These are phyloP conservation scores for Vaccinium macrocarpon DNA, from an alignment of 148 eudicot genomes.

Conservation along the genomic window DNA sequence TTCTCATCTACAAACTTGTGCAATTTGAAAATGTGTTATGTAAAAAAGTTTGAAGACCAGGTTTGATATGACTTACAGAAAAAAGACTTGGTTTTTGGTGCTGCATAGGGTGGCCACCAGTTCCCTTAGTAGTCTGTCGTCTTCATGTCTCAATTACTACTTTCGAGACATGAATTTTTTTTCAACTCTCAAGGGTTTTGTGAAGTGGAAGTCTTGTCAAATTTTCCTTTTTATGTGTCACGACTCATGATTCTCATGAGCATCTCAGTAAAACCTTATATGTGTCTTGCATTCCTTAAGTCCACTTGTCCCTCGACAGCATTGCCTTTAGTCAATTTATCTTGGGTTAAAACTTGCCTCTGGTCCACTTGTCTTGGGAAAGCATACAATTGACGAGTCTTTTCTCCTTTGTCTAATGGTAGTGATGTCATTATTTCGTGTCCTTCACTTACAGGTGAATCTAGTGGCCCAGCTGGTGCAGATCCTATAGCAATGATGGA, in stretches of 20 bases:
- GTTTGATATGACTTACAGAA: not conserved
- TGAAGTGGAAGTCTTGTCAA: not conserved
- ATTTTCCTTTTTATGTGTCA: not conserved
- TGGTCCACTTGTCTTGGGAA: not conserved
- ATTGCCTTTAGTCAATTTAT: conserved; percentile 1
- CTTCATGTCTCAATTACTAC: not conserved
- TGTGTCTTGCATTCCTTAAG: not conserved
- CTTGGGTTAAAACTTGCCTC: not conserved
- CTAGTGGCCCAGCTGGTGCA: conserved; percentile 45
- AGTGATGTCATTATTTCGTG: not conserved
- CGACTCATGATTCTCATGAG: not conserved
- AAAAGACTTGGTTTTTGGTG: conserved; percentile 7
- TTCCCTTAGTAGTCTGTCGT: not conserved
- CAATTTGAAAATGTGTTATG: not conserved
- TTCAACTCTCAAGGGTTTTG: not conserved
- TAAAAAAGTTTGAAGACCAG: not conserved
- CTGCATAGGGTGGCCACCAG: not conserved
- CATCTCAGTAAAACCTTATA: not conserved
- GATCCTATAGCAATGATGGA: conserved; percentile 99
- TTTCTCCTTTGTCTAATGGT: not conserved
- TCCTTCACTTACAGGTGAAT: conserved; percentile 46
- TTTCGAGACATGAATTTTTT: not conserved
- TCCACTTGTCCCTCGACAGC: not conserved
- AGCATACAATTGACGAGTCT: not conserved
- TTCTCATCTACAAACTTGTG: not conserved